These are phyloP conservation scores for Tolypocladium ophioglossoides DNA, from an alignment of 2,329 filamentous ascomycete species.

Conservation along the genomic window DNA sequence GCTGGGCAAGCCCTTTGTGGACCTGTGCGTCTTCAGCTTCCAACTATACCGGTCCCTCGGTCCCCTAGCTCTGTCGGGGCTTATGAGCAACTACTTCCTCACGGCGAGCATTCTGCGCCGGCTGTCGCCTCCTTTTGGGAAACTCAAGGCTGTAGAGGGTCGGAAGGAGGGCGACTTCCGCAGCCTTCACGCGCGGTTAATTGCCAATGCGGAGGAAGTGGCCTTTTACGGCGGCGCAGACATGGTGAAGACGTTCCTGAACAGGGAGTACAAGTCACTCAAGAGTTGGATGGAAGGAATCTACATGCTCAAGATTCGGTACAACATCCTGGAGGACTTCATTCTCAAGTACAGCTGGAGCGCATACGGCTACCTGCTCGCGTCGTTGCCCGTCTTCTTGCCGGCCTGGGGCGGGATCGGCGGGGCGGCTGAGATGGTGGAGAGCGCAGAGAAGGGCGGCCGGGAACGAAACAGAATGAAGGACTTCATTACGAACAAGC, in stretches of 20 bases:
- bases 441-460: conserved; percentile 36
- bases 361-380: conserved; percentile 89
- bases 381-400: conserved; percentile 86
- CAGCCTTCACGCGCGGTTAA: conserved; percentile 78
- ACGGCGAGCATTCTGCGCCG: conserved; percentile 83
- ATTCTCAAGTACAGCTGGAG: conserved; percentile 98
- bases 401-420: conserved; percentile 87
- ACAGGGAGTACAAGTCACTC: conserved; percentile 83
- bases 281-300: conserved; percentile 98
- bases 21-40: conserved; percentile 95
- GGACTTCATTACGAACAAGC: conserved; percentile 98
- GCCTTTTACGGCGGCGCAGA: conserved; percentile 95
- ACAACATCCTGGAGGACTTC: conserved; percentile 98
- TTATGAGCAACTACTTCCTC: conserved; percentile 86
- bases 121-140: conserved; percentile 90
- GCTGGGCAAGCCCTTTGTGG: conserved; percentile 94
- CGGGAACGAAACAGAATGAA: conserved; percentile 86
- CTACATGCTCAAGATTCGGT: conserved; percentile 93
- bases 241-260: conserved; percentile 87
- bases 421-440: conserved; percentile 56
- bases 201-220: conserved; percentile 95
- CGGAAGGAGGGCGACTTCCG: conserved; percentile 93
- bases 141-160: conserved; percentile 91
- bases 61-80: conserved; percentile 72
- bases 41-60: conserved; percentile 89